Evolutionary conservation across 768 basidiomycete genomes (phyloP), one percentile per base, ranked within the genome.

Genomic region (Leccinum obscurum): DNA sequence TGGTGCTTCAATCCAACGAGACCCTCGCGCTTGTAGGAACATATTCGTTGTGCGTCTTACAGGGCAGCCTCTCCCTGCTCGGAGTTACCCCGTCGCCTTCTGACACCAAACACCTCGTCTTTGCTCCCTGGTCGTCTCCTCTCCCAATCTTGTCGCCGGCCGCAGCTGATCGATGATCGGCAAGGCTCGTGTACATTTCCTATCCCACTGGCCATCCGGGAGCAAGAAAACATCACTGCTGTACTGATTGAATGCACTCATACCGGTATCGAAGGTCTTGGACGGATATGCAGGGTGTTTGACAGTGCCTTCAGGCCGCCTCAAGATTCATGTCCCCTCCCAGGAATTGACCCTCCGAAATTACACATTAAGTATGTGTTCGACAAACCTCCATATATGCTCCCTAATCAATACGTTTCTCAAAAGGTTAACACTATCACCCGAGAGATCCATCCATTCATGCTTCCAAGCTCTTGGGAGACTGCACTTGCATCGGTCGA

Each of bases 91-190:
- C 90, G 8, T 52, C 59, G 1, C 66, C 84, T 7, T 83, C 83
- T 1, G 50, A 65, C 2, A 67, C 56, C 3, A 58, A 65, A 6
- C 78, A 92, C 64, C 75, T 73, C 13, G 77, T 95, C 28, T 95
- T 85, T 68, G 89, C 92, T 0, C 92, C 94, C 0, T 80, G 84
- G 3, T 91, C 87, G 0, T 85, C 91, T n/a, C 91, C 93, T 0
- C 69, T 95, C 6, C 91, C 93, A 0, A 69, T 79, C 73, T 61
- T 82, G 77, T 66, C 71, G 15, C 69, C 76, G 64, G 64, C 64
- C 1, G 39, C 62, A 10, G 62, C 68, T 54, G 32, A 60, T 49
- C 56, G 41, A 13, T 54, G 32, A 60, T 49, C 56, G 41, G 14
- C 55, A 52, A 14, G 51, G 63, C n/a, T 62, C 55, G 53, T 68